Evolutionary conservation across 805 yeast species (phyloP).

Genomic region (Zygosaccharomyces bailii): DNA sequence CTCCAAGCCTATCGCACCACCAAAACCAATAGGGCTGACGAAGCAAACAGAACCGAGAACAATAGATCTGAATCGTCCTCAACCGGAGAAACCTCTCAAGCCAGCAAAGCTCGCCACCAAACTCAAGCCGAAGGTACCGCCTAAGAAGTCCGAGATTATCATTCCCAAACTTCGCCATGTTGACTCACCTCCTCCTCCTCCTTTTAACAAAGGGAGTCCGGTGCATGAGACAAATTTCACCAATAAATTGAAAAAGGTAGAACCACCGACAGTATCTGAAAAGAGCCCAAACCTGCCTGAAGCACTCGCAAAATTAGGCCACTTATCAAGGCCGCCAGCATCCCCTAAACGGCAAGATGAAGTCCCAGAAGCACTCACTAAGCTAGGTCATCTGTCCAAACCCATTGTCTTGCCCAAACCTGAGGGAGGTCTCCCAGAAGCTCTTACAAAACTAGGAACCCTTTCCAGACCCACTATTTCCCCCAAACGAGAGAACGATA

Average conservation of each 20-base stretch:
- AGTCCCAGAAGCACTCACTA: slow-evolving; percentile 21
- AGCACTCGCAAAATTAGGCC: slow-evolving; percentile 17
- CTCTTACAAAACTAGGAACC: slow-evolving; percentile 13
- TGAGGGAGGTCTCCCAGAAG: slow-evolving; percentile 17
- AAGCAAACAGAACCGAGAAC: slow-evolving; percentile 5
- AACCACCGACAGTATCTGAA: slow-evolving; percentile 11
- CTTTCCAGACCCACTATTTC: slow-evolving; percentile 23
- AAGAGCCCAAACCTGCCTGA: slow-evolving; percentile 22
- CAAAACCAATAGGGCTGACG: slow-evolving; percentile 18
- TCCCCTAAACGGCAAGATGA: slow-evolving; percentile 7
- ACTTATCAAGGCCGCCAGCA: slow-evolving; percentile 1
- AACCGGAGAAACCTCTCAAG: neutral
- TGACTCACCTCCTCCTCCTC: neutral
- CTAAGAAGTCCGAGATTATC: slow-evolving; percentile 12
- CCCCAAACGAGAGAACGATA: neutral
- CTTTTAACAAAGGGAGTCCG: neutral
- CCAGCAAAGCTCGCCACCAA: slow-evolving; percentile 8
- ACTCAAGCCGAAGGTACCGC: slow-evolving; percentile 18
- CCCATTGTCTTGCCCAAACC: slow-evolving; percentile 5
- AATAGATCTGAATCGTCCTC: neutral
- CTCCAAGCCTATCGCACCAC: neutral
- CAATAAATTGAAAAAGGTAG: slow-evolving; percentile 11
- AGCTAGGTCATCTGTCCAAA: slow-evolving; percentile 7
- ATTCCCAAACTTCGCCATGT: slow-evolving; percentile 22
- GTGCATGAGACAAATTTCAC: neutral